A percentile compares a stretch with the other conserved stretches of the same genome.
Conservation (phyloP, 306 rosid genomes). For the Quercus variabilis region DNA sequence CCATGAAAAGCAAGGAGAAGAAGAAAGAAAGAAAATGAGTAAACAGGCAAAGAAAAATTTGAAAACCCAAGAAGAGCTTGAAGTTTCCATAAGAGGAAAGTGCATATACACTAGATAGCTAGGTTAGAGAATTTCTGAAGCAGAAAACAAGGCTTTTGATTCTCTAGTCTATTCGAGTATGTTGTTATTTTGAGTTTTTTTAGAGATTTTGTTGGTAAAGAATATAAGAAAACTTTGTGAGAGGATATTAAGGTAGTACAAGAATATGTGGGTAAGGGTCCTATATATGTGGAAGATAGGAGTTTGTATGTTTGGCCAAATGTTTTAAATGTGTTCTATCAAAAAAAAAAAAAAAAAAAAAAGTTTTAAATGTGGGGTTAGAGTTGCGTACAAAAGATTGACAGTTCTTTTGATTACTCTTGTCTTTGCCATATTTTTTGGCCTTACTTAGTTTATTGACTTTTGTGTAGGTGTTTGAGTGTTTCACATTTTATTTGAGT, state of each 20-base stretch:
- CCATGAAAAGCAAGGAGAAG: slow-evolving; percentile 12
- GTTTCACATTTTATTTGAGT: no score
- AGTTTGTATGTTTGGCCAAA: background rate
- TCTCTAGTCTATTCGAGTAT: background rate
- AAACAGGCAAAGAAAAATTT: slow-evolving; percentile 1
- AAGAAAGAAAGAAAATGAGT: background rate
- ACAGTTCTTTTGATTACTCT: no score
- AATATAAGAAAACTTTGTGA: background rate
- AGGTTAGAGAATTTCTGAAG: no score
- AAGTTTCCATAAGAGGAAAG: background rate
- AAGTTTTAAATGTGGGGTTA: background rate
- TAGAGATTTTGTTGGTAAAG: background rate
- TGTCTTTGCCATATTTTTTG: no score
- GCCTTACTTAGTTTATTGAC: no score
- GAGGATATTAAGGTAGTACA: background rate
- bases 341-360: no score
- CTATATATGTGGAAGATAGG: background rate
- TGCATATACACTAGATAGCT: no score
- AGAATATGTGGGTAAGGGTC: background rate
- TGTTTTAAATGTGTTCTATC: background rate
- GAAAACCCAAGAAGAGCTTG: slow-evolving; percentile 7
- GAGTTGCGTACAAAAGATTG: background rate
- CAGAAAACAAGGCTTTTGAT: no score
- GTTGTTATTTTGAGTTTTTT: background rate
- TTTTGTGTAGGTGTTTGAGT: no score